phyloP scores from a whole-genome alignment of 2,329 filamentous ascomycete genomes.

The Daldinia eschscholtzii region DNA sequence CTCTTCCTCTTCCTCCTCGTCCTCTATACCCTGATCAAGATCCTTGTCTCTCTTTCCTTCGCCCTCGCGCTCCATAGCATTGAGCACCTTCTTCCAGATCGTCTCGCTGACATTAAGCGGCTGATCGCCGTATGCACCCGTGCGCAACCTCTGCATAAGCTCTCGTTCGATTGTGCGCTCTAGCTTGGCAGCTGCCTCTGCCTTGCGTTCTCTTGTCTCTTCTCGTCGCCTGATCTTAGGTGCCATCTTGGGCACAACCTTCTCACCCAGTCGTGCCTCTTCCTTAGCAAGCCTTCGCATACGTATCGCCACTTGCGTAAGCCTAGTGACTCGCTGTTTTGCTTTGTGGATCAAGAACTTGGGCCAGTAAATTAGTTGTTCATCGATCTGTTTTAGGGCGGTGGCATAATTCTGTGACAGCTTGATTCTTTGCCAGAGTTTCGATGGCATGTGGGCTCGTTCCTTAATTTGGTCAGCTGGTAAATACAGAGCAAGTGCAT shows the following conservation, averaged over 20 bases:
- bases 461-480: constrained; percentile 29
- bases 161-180: constrained; percentile 96
- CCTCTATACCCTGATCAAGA: constrained; percentile 85
- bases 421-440: constrained; percentile 95
- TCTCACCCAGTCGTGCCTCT: constrained; percentile 90
- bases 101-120: constrained; percentile 94
- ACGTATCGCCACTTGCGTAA: constrained; percentile 91
- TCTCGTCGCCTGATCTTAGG: constrained; percentile 88
- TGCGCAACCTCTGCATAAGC: constrained; percentile 88
- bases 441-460: constrained; percentile 85
- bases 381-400: constrained; percentile 88
- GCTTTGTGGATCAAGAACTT: constrained; percentile 95
- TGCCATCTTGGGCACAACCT: constrained; percentile 86
- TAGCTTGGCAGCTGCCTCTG: constrained; percentile 88
- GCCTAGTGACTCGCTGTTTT: constrained; percentile 92
- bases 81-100: constrained; percentile 97
- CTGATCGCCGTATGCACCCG: constrained; percentile 93
- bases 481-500: background rate
- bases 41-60: constrained; percentile 88
- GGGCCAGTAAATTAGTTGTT: constrained; percentile 90
- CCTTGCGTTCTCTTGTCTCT: constrained; percentile 80
- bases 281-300: constrained; percentile 86
- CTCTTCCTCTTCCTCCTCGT: constrained; percentile 79
- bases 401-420: constrained; percentile 91
- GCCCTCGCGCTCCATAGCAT: constrained; percentile 87